These are phyloP conservation scores for California macrophylla DNA, from an alignment of 441 rosid species.

Conservation along the genomic window DNA sequence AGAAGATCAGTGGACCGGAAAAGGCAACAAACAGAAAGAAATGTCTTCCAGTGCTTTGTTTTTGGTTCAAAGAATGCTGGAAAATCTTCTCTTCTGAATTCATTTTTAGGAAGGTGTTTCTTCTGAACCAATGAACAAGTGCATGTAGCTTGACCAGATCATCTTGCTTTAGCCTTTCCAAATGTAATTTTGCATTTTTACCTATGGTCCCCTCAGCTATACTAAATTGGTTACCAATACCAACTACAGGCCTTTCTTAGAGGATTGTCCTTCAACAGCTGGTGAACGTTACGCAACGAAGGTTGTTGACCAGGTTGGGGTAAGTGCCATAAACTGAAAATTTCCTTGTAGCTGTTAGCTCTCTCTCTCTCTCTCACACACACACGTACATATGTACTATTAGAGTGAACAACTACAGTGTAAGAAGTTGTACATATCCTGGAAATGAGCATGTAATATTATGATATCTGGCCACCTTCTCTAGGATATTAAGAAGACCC, in stretches of 20 bases:
- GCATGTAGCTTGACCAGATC: constrained; percentile 4
- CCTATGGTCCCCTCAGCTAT: neutral
- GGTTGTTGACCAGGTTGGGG: constrained; percentile 46
- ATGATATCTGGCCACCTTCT: constrained; percentile 12
- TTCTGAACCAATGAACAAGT: constrained; percentile 12
- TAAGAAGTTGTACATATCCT: neutral
- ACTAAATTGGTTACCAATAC: constrained; percentile 8
- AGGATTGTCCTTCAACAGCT: constrained; percentile 36
- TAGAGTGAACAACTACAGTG: neutral
- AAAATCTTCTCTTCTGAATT: constrained; percentile 51
- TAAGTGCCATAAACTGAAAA: constrained; percentile 23
- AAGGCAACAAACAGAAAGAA: constrained; percentile 56
- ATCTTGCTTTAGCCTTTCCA: constrained; percentile 9
- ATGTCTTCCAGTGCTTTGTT: constrained; percentile 53
- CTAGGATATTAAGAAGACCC: constrained; percentile 54
- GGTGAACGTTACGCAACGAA: constrained; percentile 48
- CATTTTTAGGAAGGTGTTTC: constrained; percentile 51
- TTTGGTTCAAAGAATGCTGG: constrained; percentile 62
- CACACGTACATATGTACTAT: neutral
- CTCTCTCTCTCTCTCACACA: neutral
- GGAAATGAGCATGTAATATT: constrained; percentile 13
- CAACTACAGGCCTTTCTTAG: constrained; percentile 46
- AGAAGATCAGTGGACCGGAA: constrained; percentile 52
- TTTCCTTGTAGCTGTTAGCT: neutral
- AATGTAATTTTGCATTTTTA: constrained; percentile 9